Conservation (phyloP, 169 alveolate species). For the Eimeria necatrix region DNA sequence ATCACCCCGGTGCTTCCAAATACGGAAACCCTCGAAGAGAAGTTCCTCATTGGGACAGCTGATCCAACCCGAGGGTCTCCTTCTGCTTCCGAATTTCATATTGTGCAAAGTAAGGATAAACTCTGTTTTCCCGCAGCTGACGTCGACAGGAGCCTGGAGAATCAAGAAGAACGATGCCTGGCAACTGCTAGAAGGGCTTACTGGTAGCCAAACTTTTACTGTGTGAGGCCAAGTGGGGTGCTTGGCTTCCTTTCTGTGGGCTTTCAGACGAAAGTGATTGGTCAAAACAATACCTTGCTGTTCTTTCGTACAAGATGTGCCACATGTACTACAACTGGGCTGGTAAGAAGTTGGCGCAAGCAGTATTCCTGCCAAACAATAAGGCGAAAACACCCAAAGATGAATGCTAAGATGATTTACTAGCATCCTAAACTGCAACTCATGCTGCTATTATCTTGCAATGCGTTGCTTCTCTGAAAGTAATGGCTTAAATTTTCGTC, state of each 20-base stretch:
- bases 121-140: neutral
- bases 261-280: slow-evolving; percentile 67
- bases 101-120: slow-evolving; percentile 12
- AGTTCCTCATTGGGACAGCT: slow-evolving; percentile 63
- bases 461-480: no score
- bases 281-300: slow-evolving; percentile 68
- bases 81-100: slow-evolving; percentile 67
- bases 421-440: no score
- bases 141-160: no score
- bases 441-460: no score
- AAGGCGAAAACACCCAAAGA: neutral
- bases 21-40: slow-evolving; percentile 64
- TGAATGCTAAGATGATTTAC: neutral
- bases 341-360: neutral
- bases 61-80: slow-evolving; percentile 72
- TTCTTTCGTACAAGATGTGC: slow-evolving; percentile 63
- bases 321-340: slow-evolving; percentile 77
- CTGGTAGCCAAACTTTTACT: no score
- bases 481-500: no score
- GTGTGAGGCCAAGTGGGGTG: neutral
- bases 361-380: neutral
- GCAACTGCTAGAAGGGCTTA: no score
- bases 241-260: neutral
- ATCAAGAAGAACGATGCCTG: no score
- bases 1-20: slow-evolving; percentile 51